Conservation (phyloP, 108 stramenopile species). For the Schizochytrium sp. region DNA sequence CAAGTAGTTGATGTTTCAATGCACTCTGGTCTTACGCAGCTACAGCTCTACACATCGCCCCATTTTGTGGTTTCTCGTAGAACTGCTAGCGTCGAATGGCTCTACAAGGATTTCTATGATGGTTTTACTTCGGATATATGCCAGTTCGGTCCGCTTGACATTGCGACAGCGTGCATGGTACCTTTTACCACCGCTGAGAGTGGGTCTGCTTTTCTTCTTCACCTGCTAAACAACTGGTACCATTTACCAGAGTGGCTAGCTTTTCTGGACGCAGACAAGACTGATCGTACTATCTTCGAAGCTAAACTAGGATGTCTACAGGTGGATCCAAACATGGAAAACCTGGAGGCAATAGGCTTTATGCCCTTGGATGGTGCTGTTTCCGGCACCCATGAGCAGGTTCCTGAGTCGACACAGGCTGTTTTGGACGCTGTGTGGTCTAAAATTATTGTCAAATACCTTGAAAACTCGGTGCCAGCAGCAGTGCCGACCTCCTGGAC, state of each 20-base stretch:
- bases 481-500: neutral
- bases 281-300: neutral
- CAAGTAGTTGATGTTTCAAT: neutral
- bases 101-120: neutral
- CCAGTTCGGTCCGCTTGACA: neutral
- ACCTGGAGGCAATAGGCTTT: conserved; percentile 22
- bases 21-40: neutral
- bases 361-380: neutral
- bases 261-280: conserved; percentile 1
- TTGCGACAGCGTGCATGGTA: neutral
- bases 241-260: conserved; percentile 17
- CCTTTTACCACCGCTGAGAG: neutral
- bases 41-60: conserved; percentile 3
- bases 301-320: neutral
- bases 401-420: neutral
- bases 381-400: neutral
- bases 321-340: conserved; percentile 33
- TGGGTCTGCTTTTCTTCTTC: neutral
- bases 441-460: neutral
- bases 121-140: neutral
- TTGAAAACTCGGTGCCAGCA: neutral
- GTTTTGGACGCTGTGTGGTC: neutral
- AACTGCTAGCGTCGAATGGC: neutral
- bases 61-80: neutral
- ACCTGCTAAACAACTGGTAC: neutral